phyloP scores from a whole-genome alignment of 208 protist species.

The Leishmania turanica region DNA sequence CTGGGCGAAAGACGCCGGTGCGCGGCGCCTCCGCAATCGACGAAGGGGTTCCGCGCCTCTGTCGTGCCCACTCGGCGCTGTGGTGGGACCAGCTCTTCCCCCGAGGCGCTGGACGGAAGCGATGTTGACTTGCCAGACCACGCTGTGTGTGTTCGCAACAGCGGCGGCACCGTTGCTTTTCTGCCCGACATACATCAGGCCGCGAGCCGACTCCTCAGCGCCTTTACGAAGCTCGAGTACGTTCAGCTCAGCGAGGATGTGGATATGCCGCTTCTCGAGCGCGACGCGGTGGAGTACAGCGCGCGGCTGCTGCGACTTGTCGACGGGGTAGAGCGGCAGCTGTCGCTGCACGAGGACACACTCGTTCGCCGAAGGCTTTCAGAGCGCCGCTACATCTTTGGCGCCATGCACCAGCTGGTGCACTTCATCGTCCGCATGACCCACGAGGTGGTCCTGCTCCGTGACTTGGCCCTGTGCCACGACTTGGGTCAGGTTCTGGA shows the following conservation, averaged over 20 bases:
- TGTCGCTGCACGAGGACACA: slow-evolving; percentile 44
- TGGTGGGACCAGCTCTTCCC: not conserved
- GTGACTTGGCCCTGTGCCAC: slow-evolving; percentile 36
- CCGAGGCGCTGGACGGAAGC: not conserved
- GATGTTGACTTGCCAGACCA: not conserved
- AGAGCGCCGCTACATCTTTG: slow-evolving; percentile 35
- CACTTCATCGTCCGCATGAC: slow-evolving; percentile 40
- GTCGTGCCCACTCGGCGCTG: slow-evolving; percentile 41
- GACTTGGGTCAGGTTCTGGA: slow-evolving; percentile 44
- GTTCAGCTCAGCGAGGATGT: slow-evolving; percentile 43
- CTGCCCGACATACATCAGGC: slow-evolving; percentile 48
- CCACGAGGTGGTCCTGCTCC: slow-evolving; percentile 52
- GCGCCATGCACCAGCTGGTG: slow-evolving; percentile 38
- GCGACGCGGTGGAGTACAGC: slow-evolving; percentile 31
- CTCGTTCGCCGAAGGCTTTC: slow-evolving; percentile 48
- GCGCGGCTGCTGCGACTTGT: slow-evolving; percentile 39
- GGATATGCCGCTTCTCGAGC: slow-evolving; percentile 50
- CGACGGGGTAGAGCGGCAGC: slow-evolving; percentile 62
- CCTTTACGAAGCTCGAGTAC: slow-evolving; percentile 68
- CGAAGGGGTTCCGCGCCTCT: slow-evolving; percentile 50
- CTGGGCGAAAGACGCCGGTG: slow-evolving; percentile 49
- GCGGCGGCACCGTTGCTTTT: slow-evolving; percentile 34
- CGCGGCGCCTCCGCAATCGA: slow-evolving; percentile 47
- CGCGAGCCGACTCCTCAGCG: slow-evolving; percentile 44
- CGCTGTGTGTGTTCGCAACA: not conserved